Evolutionary conservation across 441 rosid genomes (phyloP).

Genomic region (Mallotus repandus): DNA sequence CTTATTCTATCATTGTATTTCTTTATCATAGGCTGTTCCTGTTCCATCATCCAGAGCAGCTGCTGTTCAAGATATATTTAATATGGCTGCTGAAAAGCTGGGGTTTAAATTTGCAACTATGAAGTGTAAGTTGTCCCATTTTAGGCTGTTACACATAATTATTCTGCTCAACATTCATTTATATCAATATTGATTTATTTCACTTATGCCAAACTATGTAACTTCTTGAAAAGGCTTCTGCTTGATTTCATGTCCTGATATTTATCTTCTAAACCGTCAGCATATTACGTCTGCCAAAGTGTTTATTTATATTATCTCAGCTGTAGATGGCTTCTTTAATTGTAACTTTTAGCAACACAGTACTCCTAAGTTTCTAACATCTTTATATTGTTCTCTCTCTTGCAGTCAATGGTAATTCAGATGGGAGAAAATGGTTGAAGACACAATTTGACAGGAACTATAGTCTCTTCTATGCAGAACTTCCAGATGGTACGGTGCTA

Average conservation of each 20-base stretch:
- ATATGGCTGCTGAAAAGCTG: slow-evolving; percentile 78
- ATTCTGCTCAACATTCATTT: not conserved
- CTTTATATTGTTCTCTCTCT: slow-evolving; percentile 17
- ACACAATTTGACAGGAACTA: slow-evolving; percentile 47
- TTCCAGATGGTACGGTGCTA: slow-evolving; percentile 67
- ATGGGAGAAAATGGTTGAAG: slow-evolving; percentile 74
- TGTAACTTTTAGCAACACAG: not conserved
- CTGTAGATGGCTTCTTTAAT: slow-evolving; percentile 1
- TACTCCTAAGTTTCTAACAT: not conserved
- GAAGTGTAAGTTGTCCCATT: slow-evolving; percentile 52
- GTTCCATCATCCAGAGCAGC: slow-evolving; percentile 71
- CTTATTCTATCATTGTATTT: slow-evolving; percentile 1
- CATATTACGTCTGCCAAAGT: not conserved
- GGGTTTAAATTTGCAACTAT: slow-evolving; percentile 63
- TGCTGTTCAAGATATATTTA: slow-evolving; percentile 65
- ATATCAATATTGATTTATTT: not conserved
- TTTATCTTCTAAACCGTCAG: not conserved
- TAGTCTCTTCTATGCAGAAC: slow-evolving; percentile 78
- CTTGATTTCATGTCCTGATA: not conserved
- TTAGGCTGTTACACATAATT: slow-evolving; percentile 14
- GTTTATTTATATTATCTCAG: not conserved
- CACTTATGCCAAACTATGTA: not conserved
- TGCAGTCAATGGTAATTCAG: slow-evolving; percentile 49
- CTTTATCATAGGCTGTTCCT: slow-evolving; percentile 56
- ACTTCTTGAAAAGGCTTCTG: not conserved